Base-by-base conservation (phyloP, 805 yeast species). In the Kuraishia piskuri region DNA sequence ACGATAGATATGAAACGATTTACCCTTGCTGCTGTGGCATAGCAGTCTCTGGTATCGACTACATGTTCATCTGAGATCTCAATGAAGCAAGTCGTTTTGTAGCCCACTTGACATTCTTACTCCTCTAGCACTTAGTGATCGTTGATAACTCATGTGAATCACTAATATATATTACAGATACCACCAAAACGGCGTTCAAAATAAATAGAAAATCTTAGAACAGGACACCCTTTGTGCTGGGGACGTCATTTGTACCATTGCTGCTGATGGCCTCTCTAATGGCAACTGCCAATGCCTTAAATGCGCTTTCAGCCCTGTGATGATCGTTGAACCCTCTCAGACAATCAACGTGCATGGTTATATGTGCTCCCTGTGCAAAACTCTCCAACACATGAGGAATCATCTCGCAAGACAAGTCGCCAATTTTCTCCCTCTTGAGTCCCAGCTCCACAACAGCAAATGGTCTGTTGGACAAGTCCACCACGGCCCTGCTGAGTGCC, bases 381-480 rank as follows among this genome's bases (percentile, higher is more conserved):
- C 96, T 86, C 68, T 90, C 96, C 57, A 94, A 67, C 50, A 94
- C 91, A 68, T 94, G 99, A n/a, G 97, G 97, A 58, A 94, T 86
- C 99, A 94, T 94, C 72, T 94, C 99, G 63, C 94, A 82, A 40
- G 90, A 82, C 52, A 94, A 76, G 63, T 88, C 96, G 52, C 99
- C 99, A 60, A 94, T 83, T 67, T 86, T 90, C 67, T 94, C 99
- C 58, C 99, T 79, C 69, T 86, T 87, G 63, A 94, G 77, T 0
- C 96, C 97, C 56, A 94, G 75, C 44, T 94, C 96, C 45, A 90
- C 76, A 19, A 89, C 94, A 0, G 97, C 95, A 69, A 71, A 91
- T 1, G 99, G 98, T 60, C 99, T 79, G 68, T 90, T 90, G 19
- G 96, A 88, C 56, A 94, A 74, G 64, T 94, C 99, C 9, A 94